These are phyloP conservation scores for Lactarius hengduanensis DNA, from an alignment of 768 basidiomycete genomes.

Conservation along the genomic window DNA sequence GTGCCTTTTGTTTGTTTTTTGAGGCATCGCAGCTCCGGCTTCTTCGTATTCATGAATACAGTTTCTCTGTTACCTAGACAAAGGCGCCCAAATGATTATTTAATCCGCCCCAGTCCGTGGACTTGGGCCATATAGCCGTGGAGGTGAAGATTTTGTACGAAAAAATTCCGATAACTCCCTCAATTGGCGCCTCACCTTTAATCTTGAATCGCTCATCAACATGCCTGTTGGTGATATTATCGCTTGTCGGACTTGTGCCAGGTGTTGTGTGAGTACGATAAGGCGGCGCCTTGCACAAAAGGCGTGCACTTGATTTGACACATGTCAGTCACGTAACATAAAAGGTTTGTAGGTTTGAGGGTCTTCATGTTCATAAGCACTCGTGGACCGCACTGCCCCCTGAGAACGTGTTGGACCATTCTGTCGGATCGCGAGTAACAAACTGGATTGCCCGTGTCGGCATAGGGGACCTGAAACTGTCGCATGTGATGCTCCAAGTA, in stretches of 20 bases:
- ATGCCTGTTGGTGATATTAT: constrained; percentile 3
- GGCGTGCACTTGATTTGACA: constrained; percentile 7
- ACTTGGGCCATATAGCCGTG: constrained; percentile 7
- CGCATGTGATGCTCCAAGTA: constrained; percentile 19
- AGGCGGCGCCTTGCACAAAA: constrained; percentile 13
- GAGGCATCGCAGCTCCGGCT: neutral
- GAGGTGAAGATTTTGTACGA: constrained; percentile 18
- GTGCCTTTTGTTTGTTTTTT: neutral
- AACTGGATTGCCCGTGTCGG: constrained; percentile 17
- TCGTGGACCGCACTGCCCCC: constrained; percentile 11
- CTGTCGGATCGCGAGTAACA: constrained; percentile 16
- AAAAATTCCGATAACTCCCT: constrained; percentile 10
- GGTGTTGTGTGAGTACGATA: neutral
- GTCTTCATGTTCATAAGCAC: constrained; percentile 22
- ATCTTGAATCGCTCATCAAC: constrained; percentile 12
- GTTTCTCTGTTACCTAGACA: neutral
- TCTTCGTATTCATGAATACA: neutral
- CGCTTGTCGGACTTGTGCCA: constrained; percentile 9
- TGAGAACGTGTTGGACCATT: constrained; percentile 6
- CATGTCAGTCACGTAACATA: constrained; percentile 20
- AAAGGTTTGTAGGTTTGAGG: constrained; percentile 7
- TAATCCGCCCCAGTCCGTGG: neutral
- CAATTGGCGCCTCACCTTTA: neutral
- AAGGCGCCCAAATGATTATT: neutral
- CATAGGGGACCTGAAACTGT: neutral